Percentiles rank a stretch among this genome's conserved stretches.
These are phyloP conservation scores for Pseudopyricularia cyperi DNA, from an alignment of 2,329 filamentous ascomycete species.

Conservation along the genomic window DNA sequence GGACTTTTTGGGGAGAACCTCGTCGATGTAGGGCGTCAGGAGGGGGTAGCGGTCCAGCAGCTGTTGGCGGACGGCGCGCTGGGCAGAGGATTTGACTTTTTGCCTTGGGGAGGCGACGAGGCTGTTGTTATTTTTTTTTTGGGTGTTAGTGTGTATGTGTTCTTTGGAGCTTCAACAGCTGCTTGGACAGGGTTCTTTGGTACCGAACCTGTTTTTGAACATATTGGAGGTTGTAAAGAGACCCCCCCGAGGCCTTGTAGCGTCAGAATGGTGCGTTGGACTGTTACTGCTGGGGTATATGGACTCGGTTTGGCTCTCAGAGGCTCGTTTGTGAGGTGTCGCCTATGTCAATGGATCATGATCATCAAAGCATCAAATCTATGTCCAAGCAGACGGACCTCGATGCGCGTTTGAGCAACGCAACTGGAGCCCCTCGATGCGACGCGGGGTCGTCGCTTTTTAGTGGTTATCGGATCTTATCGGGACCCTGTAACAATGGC, in stretches of 20 bases:
- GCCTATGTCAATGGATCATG: no score
- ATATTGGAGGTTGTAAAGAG: neutral
- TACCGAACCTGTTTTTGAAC: neutral
- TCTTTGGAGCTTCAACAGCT: slow-evolving; percentile 5
- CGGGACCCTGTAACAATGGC: neutral
- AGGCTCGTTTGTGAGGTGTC: no score
- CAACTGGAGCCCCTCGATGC: neutral
- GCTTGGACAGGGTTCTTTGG: no score
- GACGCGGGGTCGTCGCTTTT: neutral
- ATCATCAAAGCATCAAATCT: no score
- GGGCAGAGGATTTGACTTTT: slow-evolving; percentile 94
- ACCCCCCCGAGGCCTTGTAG: neutral
- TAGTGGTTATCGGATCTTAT: neutral
- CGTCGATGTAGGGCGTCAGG: slow-evolving; percentile 78
- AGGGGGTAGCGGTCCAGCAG: slow-evolving; percentile 76
- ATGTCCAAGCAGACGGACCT: no score
- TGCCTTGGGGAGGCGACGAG: slow-evolving; percentile 70
- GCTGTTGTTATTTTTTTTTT: slow-evolving; percentile 28
- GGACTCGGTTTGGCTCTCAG: no score
- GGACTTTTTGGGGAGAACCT: slow-evolving; percentile 88
- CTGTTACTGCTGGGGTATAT: no score
- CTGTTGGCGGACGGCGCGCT: slow-evolving; percentile 72
- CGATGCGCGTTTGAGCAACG: no score
- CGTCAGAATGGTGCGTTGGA: neutral
- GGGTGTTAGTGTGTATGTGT: neutral